Conservation (phyloP, 2,329 filamentous ascomycete genomes). For the Fusarium secorum region DNA sequence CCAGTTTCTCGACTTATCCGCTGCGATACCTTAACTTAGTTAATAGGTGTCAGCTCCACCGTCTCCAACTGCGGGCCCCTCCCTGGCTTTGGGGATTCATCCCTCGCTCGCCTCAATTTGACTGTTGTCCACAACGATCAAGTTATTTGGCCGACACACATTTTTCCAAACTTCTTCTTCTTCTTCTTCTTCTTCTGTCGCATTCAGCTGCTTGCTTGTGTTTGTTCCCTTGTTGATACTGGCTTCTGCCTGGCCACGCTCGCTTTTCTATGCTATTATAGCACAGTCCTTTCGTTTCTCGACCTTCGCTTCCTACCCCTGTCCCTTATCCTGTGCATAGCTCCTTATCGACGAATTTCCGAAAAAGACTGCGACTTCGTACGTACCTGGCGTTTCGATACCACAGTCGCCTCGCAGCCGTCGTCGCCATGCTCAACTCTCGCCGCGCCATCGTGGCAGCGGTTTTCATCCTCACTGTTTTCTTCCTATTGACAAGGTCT, state of each 20-base stretch:
- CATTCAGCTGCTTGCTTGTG: conserved; percentile 16
- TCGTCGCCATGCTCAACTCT: conserved; percentile 74
- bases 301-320: conserved; percentile 23
- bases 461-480: conserved; percentile 70
- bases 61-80: conserved; percentile 40
- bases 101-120: conserved; percentile 26
- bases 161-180: conserved; percentile 8
- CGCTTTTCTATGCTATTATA: conserved; percentile 37
- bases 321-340: conserved; percentile 28
- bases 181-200: conserved; percentile 16
- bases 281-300: conserved; percentile 25
- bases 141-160: conserved; percentile 20
- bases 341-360: conserved; percentile 31
- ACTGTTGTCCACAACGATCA: conserved; percentile 16
- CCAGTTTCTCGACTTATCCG: conserved; percentile 6
- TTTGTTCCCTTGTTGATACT: conserved; percentile 19
- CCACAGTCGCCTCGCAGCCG: conserved; percentile 47
- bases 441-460: conserved; percentile 78
- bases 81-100: conserved; percentile 34
- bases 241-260: conserved; percentile 22
- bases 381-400: conserved; percentile 15
- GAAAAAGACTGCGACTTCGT: conserved; percentile 25
- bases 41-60: conserved; percentile 17
- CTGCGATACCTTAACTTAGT: conserved; percentile 13
- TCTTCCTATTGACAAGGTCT: conserved; percentile 73